phyloP scores from a whole-genome alignment of 257 asterid species.

The Rhazya stricta region DNA sequence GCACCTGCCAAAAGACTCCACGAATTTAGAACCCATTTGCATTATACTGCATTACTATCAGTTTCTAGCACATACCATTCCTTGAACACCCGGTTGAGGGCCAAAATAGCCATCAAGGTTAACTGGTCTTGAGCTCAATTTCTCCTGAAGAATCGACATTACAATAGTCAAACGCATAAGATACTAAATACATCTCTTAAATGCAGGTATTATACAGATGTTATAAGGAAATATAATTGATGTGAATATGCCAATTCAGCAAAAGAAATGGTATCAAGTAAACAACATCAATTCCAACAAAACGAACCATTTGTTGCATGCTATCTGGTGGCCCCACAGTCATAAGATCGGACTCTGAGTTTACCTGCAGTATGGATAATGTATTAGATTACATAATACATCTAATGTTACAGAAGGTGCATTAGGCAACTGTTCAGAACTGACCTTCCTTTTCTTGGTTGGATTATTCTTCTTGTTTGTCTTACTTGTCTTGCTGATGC shows the following conservation, averaged over 20 bases:
- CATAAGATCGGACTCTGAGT: slow-evolving; percentile 63
- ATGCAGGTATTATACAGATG: not conserved
- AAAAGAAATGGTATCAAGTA: slow-evolving; percentile 6
- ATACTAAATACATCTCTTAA: not conserved
- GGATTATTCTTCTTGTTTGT: slow-evolving; percentile 47
- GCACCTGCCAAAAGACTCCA: slow-evolving; percentile 50
- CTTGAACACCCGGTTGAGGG: slow-evolving; percentile 68
- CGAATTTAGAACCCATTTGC: slow-evolving; percentile 17
- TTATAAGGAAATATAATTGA: not conserved
- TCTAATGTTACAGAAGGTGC: not conserved
- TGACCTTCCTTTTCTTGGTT: slow-evolving; percentile 83
- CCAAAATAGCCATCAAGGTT: slow-evolving; percentile 74
- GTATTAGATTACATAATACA: not conserved
- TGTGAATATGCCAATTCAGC: not conserved
- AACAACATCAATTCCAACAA: slow-evolving; percentile 14
- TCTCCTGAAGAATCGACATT: slow-evolving; percentile 49
- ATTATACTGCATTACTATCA: slow-evolving; percentile 7
- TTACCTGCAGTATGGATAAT: slow-evolving; percentile 45
- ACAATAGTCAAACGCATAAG: slow-evolving; percentile 1
- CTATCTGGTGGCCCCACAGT: slow-evolving; percentile 62
- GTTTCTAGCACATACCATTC: slow-evolving; percentile 53
- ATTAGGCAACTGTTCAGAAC: slow-evolving; percentile 16
- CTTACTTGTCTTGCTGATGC: slow-evolving; percentile 69
- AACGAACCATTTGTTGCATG: slow-evolving; percentile 82
- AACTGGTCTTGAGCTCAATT: slow-evolving; percentile 65